Conservation (phyloP, 345 rosid genomes). For the Eutrema heterophyllum region DNA sequence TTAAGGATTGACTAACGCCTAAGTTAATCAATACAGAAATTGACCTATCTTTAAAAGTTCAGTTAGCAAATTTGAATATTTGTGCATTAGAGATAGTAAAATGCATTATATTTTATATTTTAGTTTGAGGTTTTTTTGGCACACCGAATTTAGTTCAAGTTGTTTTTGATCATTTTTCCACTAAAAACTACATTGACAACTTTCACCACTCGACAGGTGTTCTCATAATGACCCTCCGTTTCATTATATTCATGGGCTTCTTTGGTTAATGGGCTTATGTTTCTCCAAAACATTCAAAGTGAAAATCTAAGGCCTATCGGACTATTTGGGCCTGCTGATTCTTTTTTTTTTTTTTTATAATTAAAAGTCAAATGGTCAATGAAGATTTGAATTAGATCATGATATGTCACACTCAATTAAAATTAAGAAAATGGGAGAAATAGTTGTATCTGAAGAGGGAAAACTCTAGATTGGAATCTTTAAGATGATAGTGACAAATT, state of each 20-base stretch:
- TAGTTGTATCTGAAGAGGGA: background rate
- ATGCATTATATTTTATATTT: too few species aligned
- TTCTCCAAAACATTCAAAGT: background rate
- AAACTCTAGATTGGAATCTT: constrained; percentile 14
- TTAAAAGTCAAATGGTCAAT: background rate
- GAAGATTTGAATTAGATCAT: background rate
- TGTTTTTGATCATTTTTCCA: too few species aligned
- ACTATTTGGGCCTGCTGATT: background rate
- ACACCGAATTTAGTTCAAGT: too few species aligned
- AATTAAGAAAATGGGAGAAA: background rate
- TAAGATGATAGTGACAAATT: constrained; percentile 6
- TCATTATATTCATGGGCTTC: background rate
- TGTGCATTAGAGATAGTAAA: too few species aligned
- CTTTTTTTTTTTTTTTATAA: background rate
- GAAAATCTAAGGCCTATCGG: background rate
- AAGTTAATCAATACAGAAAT: too few species aligned
- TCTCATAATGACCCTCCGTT: background rate
- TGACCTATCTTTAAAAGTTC: too few species aligned
- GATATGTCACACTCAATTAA: background rate
- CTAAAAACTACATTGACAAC: background rate
- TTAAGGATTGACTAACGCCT: too few species aligned
- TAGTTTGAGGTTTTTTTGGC: too few species aligned
- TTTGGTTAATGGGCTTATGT: background rate
- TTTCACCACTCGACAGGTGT: constrained; percentile 19
- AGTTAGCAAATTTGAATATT: too few species aligned